Percentiles rank a stretch among this genome's conserved stretches.
phyloP scores from a whole-genome alignment of 257 asterid genomes.

The Petrea volubilis region DNA sequence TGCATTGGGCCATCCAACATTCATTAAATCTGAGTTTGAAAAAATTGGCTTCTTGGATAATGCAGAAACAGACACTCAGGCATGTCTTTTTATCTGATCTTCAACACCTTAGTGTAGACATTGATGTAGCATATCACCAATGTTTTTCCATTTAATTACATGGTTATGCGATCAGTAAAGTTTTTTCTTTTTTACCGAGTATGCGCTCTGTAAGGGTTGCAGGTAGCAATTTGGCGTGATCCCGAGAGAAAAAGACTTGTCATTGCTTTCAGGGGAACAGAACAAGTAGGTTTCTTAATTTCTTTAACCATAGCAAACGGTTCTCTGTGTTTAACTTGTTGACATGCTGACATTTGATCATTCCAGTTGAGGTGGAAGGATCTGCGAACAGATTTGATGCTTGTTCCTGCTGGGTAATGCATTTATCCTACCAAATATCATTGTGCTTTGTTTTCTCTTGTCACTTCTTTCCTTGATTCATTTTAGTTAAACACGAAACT shows the following conservation, averaged over 20 bases:
- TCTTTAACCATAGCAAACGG: not conserved
- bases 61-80: constrained; percentile 91
- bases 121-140: not conserved
- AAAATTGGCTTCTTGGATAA: constrained; percentile 93
- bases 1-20: constrained; percentile 93
- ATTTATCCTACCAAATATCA: not conserved
- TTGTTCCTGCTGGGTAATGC: constrained; percentile 91
- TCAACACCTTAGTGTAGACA: not conserved
- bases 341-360: constrained; percentile 29
- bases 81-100: constrained; percentile 29
- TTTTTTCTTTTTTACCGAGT: constrained; percentile 23
- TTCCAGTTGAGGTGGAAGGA: constrained; percentile 93
- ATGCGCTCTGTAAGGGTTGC: constrained; percentile 32
- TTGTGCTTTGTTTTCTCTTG: constrained; percentile 4
- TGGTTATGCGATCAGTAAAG: constrained; percentile 9
- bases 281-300: constrained; percentile 65
- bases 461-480: not conserved
- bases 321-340: constrained; percentile 1
- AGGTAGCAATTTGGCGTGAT: constrained; percentile 98
- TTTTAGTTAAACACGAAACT: constrained; percentile 3
- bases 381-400: constrained; percentile 84
- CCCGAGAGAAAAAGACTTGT: constrained; percentile 73
- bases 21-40: constrained; percentile 92
- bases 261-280: constrained; percentile 98
- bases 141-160: constrained; percentile 6